phyloP scores from a whole-genome alignment of 176 grass and related monocot species.

The Chrysopogon serrulatus region DNA sequence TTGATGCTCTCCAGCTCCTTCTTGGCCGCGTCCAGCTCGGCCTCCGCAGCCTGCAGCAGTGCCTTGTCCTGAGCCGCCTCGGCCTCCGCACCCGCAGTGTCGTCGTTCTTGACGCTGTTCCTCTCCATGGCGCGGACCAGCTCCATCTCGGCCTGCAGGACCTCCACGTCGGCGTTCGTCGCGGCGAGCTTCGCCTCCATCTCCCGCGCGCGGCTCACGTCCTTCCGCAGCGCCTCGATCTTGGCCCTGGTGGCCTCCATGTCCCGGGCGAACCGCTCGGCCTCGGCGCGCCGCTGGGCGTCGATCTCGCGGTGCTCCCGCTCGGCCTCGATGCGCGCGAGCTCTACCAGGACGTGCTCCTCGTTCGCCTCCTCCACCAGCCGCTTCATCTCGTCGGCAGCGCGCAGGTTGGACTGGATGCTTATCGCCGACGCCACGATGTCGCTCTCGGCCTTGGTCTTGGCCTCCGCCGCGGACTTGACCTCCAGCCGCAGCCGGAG shows the following conservation, averaged over 20 bases:
- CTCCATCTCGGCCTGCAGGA: slow-evolving; percentile 78
- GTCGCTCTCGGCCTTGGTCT: slow-evolving; percentile 69
- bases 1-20: slow-evolving; percentile 68
- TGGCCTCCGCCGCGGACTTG: slow-evolving; percentile 49
- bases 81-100: neutral
- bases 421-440: slow-evolving; percentile 54
- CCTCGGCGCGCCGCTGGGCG: slow-evolving; percentile 38
- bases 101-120: slow-evolving; percentile 4
- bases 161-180: slow-evolving; percentile 64
- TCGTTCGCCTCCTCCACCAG: slow-evolving; percentile 78
- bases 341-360: slow-evolving; percentile 94
- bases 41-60: slow-evolving; percentile 37
- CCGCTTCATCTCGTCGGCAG: slow-evolving; percentile 60
- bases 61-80: slow-evolving; percentile 4
- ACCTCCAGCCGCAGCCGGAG: slow-evolving; percentile 55
- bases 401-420: slow-evolving; percentile 34
- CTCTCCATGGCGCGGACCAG: slow-evolving; percentile 82
- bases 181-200: slow-evolving; percentile 54
- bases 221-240: slow-evolving; percentile 37
- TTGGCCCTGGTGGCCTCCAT: slow-evolving; percentile 49
- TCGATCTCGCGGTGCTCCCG: slow-evolving; percentile 72
- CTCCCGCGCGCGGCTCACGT: slow-evolving; percentile 37
- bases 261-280: slow-evolving; percentile 37
- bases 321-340: slow-evolving; percentile 93
- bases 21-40: slow-evolving; percentile 49